Evolutionary conservation across 2,329 filamentous ascomycete species (phyloP).

Genomic region (Kalmusia sp.): DNA sequence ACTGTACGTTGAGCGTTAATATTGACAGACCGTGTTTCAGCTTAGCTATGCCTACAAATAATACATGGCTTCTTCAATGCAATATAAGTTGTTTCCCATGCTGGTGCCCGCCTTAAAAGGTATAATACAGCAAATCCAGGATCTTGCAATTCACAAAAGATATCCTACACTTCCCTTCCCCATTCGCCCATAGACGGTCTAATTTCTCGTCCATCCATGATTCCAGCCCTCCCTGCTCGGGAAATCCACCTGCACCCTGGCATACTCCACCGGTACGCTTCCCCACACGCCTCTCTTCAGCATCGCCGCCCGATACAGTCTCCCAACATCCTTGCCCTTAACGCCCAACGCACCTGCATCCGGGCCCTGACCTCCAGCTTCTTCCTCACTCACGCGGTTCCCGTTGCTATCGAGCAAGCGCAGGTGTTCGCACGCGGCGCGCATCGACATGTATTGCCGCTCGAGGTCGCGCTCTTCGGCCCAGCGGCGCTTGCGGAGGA

Average conservation of each 20-base stretch:
- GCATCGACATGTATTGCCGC: conserved; percentile 83
- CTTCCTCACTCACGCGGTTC: conserved; percentile 50
- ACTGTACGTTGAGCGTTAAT: conserved; percentile 19
- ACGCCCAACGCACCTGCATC: conserved; percentile 34
- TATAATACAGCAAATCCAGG: neutral
- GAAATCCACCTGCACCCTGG: conserved; percentile 81
- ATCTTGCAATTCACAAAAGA: conserved; percentile 1
- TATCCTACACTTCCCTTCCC: conserved; percentile 8
- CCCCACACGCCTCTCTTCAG: conserved; percentile 86
- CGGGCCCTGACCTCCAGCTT: conserved; percentile 62
- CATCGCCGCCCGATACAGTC: conserved; percentile 86
- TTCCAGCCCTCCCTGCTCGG: conserved; percentile 86
- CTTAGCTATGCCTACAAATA: neutral
- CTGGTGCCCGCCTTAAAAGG: too few relatives aligned
- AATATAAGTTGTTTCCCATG: too few relatives aligned
- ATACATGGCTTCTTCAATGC: neutral
- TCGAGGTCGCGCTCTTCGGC: conserved; percentile 74
- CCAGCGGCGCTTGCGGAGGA: conserved; percentile 72
- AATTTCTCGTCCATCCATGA: conserved; percentile 80
- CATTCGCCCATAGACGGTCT: neutral
- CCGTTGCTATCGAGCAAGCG: conserved; percentile 58
- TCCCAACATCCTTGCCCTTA: conserved; percentile 64
- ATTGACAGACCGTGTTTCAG: conserved; percentile 1
- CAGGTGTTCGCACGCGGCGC: conserved; percentile 83
- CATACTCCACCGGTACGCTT: conserved; percentile 93